These are phyloP conservation scores for Trichoderma endophyticum DNA, from an alignment of 2,329 filamentous ascomycete species.

Conservation along the genomic window DNA sequence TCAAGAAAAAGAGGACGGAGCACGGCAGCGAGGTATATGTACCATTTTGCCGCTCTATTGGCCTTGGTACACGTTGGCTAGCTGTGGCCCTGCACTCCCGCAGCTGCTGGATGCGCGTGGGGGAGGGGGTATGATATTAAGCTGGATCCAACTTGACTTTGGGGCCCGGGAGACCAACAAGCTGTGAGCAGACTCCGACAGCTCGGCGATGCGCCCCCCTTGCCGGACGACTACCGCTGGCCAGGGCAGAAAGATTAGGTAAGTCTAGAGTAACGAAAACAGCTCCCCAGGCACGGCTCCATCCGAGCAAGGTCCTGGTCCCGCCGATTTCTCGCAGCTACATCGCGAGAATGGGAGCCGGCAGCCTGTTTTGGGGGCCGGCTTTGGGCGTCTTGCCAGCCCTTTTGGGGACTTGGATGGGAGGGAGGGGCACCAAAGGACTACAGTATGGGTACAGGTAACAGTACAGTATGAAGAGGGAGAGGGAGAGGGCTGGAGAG, in stretches of 20 bases:
- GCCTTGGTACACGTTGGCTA: conserved; percentile 11
- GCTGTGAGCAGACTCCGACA: conserved; percentile 2
- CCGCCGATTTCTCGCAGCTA: conserved; percentile 8
- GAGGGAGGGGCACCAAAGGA: background rate
- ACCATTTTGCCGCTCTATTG: conserved; percentile 15
- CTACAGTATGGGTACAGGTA: background rate
- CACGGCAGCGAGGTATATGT: conserved; percentile 7
- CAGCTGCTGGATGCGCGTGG: conserved; percentile 17
- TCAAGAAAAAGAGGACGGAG: conserved; percentile 14
- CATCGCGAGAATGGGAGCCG: conserved; percentile 4
- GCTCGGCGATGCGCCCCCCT: conserved; percentile 11
- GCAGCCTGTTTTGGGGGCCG: conserved; percentile 10
- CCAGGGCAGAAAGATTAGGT: conserved; percentile 17
- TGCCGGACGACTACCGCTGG: conserved; percentile 14
- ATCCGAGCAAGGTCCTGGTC: conserved; percentile 10
- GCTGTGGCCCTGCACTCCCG: conserved; percentile 17
- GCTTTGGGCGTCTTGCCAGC: conserved; percentile 3
- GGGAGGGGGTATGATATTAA: conserved; percentile 16
- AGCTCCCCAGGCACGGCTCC: conserved; percentile 11
- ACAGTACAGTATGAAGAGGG: background rate
- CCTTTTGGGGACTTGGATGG: background rate
- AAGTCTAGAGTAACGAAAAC: conserved; percentile 21
- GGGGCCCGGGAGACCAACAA: conserved; percentile 6
- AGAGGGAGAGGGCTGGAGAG: background rate
- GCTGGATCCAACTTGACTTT: conserved; percentile 19